Evolutionary conservation across 2,329 filamentous ascomycete species (phyloP), one percentile per base, ranked within the genome.

Genomic region (Geoglossum cookeanum): DNA sequence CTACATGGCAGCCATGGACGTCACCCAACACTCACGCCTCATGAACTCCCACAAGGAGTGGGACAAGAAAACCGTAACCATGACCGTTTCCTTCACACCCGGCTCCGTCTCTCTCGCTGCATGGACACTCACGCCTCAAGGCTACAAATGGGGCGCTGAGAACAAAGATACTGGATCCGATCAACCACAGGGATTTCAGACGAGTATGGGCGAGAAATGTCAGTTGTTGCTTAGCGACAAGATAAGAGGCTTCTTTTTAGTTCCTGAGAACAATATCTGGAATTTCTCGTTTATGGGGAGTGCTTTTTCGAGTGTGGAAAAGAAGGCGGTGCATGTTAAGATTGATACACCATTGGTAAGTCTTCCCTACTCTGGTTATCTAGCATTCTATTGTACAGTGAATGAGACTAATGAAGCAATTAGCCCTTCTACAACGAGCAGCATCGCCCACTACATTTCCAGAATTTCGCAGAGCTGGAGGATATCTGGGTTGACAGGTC

Each of bases 221-320:
- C 94, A 98, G 73, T 75, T 98, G 57, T 74, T 98, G 32, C 79
- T 98, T 56, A 94, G 87, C 62, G 91, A 96, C 64, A 87, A 90
- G 69, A 95, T 96, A 68, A 81, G 86, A 63, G 94, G 92, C 32
- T 97, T 90, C 75, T 98, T 98, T 80, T 74, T 98, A 57, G 89
- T 97, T 27, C 92, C 92, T 0, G 90, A 96, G 66, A 84, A 84
- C 57, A 83, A 83, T 61, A 78, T 85, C 60, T 98, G 92, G 92
- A 98, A 98, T 71, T 98, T 96, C 74, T 92, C 86, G 69, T 98
- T 98, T 76, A 88, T 97, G 83, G 92, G 92, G 57, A 88, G 83
- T 62, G 82, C 83, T 0, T 98, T 97, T 67, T 82, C 84, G 13
- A 82, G 83, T 45, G 78, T 95, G 61, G 89, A 95, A 73, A 97